Evolutionary conservation across 768 basidiomycete species (phyloP), one percentile per base, ranked within the genome.

Genomic region (Suillus placidus): DNA sequence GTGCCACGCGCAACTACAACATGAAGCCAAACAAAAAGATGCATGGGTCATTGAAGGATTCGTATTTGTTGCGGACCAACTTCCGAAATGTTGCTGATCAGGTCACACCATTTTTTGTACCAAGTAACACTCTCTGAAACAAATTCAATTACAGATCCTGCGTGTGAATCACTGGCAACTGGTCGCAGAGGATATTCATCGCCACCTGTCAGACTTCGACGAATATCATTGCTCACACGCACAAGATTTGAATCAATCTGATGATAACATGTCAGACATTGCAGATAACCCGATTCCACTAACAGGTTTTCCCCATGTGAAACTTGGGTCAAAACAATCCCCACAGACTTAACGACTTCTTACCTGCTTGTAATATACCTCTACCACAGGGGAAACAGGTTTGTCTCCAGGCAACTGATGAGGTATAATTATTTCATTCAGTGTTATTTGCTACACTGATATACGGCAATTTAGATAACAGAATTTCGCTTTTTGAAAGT

Each of bases 11-110:
- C 0, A 77, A 77, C 56, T 79, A 73, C 58, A 77, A 73, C 35
- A 78, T 76, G 6, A 76, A 76, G 63, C 70, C 71, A 7, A 76
- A 74, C 62, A 76, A 81, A 58, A 67, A 73, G 18, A 60, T 69
- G 20, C 77, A 81, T 65, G 63, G 73, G 0, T 64, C 70, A 1
- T 51, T 76, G 7, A 76, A 77, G 40, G 66, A 61, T 3, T 66
- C 60, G 14, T 80, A 79, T 49, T 68, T 66, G 10, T 38, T 26
- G 2, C 66, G 66, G 10, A 78, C 79, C 7, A 80, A 81, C 61
- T 76, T 76, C 67, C 77, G 74, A 56, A 60, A 80, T 64, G 70
- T 79, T 35, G 77, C 71, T 0, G 40, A 56, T 1, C 79, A 80
- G 72, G 79, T 79, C 45, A 47, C 20, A n/a, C 13, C 10, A 47